Percentiles rank a stretch among this genome's conserved stretches.
These are phyloP conservation scores for Senna tora DNA, from an alignment of 306 rosid genomes.

Conservation along the genomic window DNA sequence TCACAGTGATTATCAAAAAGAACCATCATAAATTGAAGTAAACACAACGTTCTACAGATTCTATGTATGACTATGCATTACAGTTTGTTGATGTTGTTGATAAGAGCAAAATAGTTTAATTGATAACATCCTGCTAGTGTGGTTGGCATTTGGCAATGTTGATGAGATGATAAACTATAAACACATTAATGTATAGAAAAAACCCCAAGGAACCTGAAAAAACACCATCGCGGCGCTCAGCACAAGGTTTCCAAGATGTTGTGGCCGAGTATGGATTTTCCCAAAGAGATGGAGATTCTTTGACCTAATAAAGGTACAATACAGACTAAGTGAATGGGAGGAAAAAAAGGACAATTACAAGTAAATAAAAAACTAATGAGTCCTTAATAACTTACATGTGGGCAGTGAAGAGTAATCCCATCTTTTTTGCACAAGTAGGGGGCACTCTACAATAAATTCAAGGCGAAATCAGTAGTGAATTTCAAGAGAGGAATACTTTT, in stretches of 20 bases:
- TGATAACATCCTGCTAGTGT: conserved; percentile 13
- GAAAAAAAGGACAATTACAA: not conserved
- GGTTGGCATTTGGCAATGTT: conserved; percentile 4
- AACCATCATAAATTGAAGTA: not conserved
- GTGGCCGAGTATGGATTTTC: conserved; percentile 96
- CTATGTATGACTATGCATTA: not conserved
- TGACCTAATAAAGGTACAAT: conserved; percentile 56
- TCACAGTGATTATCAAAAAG: not conserved
- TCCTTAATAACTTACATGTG: conserved; percentile 65
- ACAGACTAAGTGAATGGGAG: not conserved
- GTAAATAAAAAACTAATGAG: conserved; percentile 27
- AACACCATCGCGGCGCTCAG: conserved; percentile 86
- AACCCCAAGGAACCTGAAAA: conserved; percentile 60
- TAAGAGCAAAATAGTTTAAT: conserved; percentile 12
- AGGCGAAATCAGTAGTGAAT: conserved; percentile 29
- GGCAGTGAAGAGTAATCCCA: conserved; percentile 93
- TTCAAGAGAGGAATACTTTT: conserved; percentile 9
- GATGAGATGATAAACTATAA: conserved; percentile 8
- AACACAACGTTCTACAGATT: conserved; percentile 15
- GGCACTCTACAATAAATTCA: conserved; percentile 62
- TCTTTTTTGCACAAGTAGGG: conserved; percentile 93
- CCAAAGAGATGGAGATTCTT: conserved; percentile 93
- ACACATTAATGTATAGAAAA: conserved; percentile 2
- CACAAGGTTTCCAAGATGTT: conserved; percentile 97
- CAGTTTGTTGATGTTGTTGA: conserved; percentile 12